Conservation (phyloP, 768 basidiomycete genomes). For the Tulasnella sp. region DNA sequence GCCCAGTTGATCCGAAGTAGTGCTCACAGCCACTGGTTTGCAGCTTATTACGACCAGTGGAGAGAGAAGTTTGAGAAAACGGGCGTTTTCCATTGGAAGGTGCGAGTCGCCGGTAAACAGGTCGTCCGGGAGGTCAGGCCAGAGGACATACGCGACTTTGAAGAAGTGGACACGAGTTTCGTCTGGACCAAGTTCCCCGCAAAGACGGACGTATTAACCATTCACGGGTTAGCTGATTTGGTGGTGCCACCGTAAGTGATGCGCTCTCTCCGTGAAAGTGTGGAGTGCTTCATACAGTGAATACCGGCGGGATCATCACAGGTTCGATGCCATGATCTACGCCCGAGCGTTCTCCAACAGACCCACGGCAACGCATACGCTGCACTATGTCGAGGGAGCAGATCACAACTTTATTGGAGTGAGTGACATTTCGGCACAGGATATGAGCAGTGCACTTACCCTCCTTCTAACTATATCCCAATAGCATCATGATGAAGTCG, state of each 20-base stretch:
- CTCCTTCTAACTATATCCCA: neutral
- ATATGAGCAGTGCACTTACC: slow-evolving; percentile 15
- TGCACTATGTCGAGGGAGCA: slow-evolving; percentile 66
- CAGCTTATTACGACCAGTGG: neutral
- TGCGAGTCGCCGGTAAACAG: slow-evolving; percentile 61
- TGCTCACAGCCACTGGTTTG: neutral
- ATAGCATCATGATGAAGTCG: slow-evolving; percentile 61
- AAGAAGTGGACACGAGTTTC: slow-evolving; percentile 59
- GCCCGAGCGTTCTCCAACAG: slow-evolving; percentile 36
- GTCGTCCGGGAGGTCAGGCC: slow-evolving; percentile 52
- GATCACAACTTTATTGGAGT: slow-evolving; percentile 76
- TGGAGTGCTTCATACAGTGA: neutral
- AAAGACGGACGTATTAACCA: slow-evolving; percentile 60
- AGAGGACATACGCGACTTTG: slow-evolving; percentile 58
- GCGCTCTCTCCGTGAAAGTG: neutral
- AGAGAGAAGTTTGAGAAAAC: neutral
- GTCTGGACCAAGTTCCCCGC: slow-evolving; percentile 67
- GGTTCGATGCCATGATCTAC: slow-evolving; percentile 36
- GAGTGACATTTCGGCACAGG: slow-evolving; percentile 22
- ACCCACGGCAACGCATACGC: slow-evolving; percentile 61
- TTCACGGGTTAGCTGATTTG: slow-evolving; percentile 69
- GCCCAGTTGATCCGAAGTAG: neutral
- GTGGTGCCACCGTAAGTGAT: slow-evolving; percentile 65
- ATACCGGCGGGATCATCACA: neutral
- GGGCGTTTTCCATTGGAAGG: slow-evolving; percentile 61